A percentile compares a stretch with the other conserved stretches of the same genome.
Evolutionary conservation across 1,284 basidiomycete genomes (phyloP).

Genomic region (Cerioporus squamosus): DNA sequence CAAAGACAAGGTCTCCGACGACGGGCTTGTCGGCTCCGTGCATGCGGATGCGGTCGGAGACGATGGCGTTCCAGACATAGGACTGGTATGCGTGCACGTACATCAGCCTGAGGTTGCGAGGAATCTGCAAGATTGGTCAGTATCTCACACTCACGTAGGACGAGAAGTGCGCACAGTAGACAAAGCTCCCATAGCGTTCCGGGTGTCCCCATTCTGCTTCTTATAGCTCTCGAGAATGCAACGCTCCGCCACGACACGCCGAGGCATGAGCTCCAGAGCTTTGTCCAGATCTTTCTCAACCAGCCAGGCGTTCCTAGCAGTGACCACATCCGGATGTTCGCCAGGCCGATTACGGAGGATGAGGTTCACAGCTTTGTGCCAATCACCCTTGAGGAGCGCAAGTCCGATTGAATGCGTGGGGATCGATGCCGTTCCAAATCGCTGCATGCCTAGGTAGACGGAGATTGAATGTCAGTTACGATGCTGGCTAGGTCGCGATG

Average conservation of each 20-base stretch:
- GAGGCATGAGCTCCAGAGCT: conserved; percentile 84
- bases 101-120: conserved; percentile 94
- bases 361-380: conserved; percentile 85
- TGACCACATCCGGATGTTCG: conserved; percentile 86
- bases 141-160: background rate
- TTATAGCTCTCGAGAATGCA: conserved; percentile 91
- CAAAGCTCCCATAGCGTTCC: conserved; percentile 86
- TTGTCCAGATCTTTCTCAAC: conserved; percentile 77
- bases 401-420: conserved; percentile 96
- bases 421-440: conserved; percentile 96
- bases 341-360: conserved; percentile 84
- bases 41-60: conserved; percentile 86
- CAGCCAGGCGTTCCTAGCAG: conserved; percentile 83
- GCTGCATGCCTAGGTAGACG: conserved; percentile 83
- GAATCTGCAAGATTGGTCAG: conserved; percentile 65
- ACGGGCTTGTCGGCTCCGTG: conserved; percentile 80
- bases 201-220: conserved; percentile 75
- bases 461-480: conserved; percentile 1
- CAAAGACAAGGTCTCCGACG: conserved; percentile 88
- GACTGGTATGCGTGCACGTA: conserved; percentile 99
- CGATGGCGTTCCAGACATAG: conserved; percentile 97
- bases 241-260: conserved; percentile 90
- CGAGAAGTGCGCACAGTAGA: conserved; percentile 64
- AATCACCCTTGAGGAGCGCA: conserved; percentile 86
- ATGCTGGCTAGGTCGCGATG: background rate